A percentile compares a stretch with the other conserved stretches of the same genome.
These are phyloP conservation scores for Debaryomyces udenii DNA, from an alignment of 1,139 yeast species.

Conservation along the genomic window DNA sequence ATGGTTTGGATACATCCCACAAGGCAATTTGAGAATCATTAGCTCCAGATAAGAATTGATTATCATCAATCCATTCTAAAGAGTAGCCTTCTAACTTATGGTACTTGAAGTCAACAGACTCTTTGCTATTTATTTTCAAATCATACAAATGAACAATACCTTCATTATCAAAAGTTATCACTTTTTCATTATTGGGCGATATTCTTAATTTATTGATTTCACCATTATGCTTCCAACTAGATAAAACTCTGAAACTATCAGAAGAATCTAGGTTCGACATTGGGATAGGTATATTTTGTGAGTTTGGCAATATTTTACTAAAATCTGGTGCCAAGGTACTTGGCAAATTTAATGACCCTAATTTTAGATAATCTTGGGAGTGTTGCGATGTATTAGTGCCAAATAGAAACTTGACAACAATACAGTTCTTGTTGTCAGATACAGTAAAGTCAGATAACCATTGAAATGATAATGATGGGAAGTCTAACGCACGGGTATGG, in stretches of 20 bases:
- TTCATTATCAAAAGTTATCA: conserved; percentile 53
- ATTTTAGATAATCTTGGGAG: conserved; percentile 45
- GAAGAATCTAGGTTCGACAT: conserved; percentile 19
- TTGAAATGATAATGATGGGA: conserved; percentile 58
- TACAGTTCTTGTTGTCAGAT: conserved; percentile 35
- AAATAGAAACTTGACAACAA: conserved; percentile 45
- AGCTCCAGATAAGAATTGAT: conserved; percentile 63
- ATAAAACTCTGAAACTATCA: conserved; percentile 36
- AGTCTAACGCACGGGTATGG: conserved; percentile 66
- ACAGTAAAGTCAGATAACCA: conserved; percentile 47
- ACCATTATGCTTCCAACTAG: conserved; percentile 56
- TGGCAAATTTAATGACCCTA: conserved; percentile 54
- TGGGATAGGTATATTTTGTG: conserved; percentile 29
- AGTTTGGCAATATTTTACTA: conserved; percentile 21
- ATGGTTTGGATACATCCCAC: conserved; percentile 60
- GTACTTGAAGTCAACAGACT: conserved; percentile 48
- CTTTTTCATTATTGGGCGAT: conserved; percentile 36
- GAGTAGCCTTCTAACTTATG: conserved; percentile 73
- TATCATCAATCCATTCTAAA: conserved; percentile 61
- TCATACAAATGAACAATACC: conserved; percentile 53
- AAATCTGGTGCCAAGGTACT: conserved; percentile 48
- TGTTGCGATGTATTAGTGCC: conserved; percentile 52
- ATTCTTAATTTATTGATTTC: conserved; percentile 53
- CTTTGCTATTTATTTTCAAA: conserved; percentile 23
- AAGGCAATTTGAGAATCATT: conserved; percentile 68